Conservation (phyloP, 345 rosid genomes). For the Citrus mangshanensis region DNA sequence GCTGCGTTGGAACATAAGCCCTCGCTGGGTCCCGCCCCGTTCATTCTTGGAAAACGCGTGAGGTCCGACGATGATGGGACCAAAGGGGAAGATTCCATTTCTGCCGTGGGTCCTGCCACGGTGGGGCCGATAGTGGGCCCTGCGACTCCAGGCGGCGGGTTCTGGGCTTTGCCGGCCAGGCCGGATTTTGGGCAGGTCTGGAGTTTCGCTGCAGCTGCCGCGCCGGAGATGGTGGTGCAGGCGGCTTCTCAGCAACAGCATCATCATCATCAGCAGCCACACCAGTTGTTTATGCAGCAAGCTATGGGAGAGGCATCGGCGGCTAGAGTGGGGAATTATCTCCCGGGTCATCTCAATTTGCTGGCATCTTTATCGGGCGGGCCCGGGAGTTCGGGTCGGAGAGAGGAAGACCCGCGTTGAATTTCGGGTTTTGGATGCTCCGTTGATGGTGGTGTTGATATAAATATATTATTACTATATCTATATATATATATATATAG, state of each 20-base stretch:
- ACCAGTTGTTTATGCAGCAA: slow-evolving; percentile 50
- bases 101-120: slow-evolving; percentile 24
- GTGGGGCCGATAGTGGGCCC: slow-evolving; percentile 46
- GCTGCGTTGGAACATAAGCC: slow-evolving; percentile 64
- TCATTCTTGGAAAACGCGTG: slow-evolving; percentile 85
- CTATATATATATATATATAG: slow-evolving; percentile 18
- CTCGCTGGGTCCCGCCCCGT: slow-evolving; percentile 64
- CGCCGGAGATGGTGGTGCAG: slow-evolving; percentile 68
- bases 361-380: slow-evolving; percentile 86
- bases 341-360: slow-evolving; percentile 83
- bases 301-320: slow-evolving; percentile 97
- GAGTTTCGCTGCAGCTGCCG: slow-evolving; percentile 60
- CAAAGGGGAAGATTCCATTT: slow-evolving; percentile 33
- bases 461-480: slow-evolving; percentile 10
- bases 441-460: slow-evolving; percentile 17
- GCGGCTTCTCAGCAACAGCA: slow-evolving; percentile 26
- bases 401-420: slow-evolving; percentile 64
- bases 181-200: slow-evolving; percentile 74
- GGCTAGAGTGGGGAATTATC: slow-evolving; percentile 74
- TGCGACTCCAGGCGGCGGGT: slow-evolving; percentile 49
- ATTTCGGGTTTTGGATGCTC: slow-evolving; percentile 8
- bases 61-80: slow-evolving; percentile 56
- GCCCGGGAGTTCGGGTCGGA: slow-evolving; percentile 54
- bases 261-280: slow-evolving; percentile 30
- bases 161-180: slow-evolving; percentile 86